These are phyloP conservation scores for Coemansia aciculifera DNA, from an alignment of 192 early-diverging fungal genomes.

Conservation along the genomic window DNA sequence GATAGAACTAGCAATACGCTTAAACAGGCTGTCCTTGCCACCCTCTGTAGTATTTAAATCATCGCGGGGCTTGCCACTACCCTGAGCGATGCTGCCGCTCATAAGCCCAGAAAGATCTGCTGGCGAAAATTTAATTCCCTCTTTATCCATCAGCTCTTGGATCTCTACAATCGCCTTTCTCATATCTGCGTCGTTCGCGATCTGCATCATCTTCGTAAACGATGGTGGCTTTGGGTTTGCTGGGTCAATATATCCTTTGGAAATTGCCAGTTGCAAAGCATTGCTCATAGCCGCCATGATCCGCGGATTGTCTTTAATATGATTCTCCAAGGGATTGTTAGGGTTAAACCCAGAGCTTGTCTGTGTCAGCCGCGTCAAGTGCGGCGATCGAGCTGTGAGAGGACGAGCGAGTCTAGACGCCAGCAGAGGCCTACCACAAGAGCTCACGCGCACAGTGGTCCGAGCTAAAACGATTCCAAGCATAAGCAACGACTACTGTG, in stretches of 20 bases:
- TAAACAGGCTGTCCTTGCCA: conserved; percentile 17
- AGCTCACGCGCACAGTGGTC: neutral
- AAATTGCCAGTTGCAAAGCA: conserved; percentile 26
- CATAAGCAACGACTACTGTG: neutral
- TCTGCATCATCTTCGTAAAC: conserved; percentile 39
- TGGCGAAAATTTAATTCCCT: conserved; percentile 37
- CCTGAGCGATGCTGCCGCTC: neutral
- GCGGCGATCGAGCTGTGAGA: neutral
- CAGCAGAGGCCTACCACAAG: neutral
- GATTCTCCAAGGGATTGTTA: conserved; percentile 19
- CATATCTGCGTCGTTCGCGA: conserved; percentile 36
- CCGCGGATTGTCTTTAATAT: conserved; percentile 28
- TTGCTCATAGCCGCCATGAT: conserved; percentile 19
- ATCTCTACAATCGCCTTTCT: conserved; percentile 18
- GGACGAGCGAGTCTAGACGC: neutral
- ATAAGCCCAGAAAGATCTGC: conserved; percentile 29
- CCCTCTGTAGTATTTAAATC: neutral
- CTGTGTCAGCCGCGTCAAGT: conserved; percentile 2
- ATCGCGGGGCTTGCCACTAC: neutral
- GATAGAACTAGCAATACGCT: conserved; percentile 17
- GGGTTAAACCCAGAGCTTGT: conserved; percentile 9
- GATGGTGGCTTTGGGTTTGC: conserved; percentile 25
- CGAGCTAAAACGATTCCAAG: conserved; percentile 2
- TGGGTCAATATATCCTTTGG: conserved; percentile 20
- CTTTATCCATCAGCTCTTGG: conserved; percentile 27